These are phyloP conservation scores for Cyberlindnera subsufficiens DNA, from an alignment of 805 yeast species.

Conservation along the genomic window DNA sequence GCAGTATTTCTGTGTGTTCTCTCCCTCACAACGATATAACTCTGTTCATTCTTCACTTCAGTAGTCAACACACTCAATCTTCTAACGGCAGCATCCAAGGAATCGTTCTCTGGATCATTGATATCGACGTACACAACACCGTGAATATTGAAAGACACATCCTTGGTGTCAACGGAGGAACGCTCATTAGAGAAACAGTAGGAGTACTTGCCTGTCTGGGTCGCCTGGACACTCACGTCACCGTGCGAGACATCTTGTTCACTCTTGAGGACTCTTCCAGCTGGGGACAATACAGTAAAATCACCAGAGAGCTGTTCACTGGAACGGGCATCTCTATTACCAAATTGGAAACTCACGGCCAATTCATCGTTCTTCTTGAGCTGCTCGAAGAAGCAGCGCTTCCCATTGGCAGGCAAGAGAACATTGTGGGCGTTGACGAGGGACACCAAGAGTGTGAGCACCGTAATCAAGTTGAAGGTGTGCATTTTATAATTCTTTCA, in stretches of 20 bases:
- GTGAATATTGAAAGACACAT: constrained; percentile 91
- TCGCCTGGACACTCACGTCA: constrained; percentile 63
- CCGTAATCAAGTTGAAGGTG: not conserved
- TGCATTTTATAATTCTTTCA: too few relatives aligned
- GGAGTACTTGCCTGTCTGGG: constrained; percentile 63
- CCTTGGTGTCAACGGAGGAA: constrained; percentile 67
- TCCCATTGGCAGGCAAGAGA: constrained; percentile 74
- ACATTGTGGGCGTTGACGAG: constrained; percentile 65
- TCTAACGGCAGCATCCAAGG: constrained; percentile 79
- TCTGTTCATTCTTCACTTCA: constrained; percentile 86
- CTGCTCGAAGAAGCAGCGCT: constrained; percentile 82
- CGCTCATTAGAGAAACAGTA: constrained; percentile 92
- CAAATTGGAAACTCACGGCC: constrained; percentile 87
- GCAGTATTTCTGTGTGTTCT: constrained; percentile 98
- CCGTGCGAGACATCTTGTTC: constrained; percentile 69
- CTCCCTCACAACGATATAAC: constrained; percentile 91
- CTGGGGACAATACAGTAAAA: constrained; percentile 36
- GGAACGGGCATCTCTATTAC: constrained; percentile 75
- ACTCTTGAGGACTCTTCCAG: constrained; percentile 44
- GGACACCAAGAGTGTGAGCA: constrained; percentile 5
- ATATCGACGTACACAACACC: constrained; percentile 85
- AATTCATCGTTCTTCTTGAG: constrained; percentile 80
- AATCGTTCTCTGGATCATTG: constrained; percentile 67
- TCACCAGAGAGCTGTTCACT: constrained; percentile 63
- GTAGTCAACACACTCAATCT: constrained; percentile 68